These are phyloP conservation scores for Leishmania mexicana DNA, from an alignment of 208 protist species.

Conservation along the genomic window DNA sequence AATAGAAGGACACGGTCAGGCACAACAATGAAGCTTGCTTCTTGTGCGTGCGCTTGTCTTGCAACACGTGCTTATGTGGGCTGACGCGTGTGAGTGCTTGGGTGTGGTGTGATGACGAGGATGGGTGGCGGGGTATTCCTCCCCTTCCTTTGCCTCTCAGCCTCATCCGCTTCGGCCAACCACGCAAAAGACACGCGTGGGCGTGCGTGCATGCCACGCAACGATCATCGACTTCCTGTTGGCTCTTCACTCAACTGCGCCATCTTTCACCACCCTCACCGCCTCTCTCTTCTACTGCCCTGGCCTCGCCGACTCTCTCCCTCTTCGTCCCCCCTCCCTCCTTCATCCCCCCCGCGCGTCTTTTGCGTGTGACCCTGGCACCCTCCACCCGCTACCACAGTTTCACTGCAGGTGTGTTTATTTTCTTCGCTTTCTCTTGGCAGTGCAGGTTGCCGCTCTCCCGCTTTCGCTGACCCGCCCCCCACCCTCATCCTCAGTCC, in stretches of 20 bases:
- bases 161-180: background rate
- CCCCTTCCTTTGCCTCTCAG: background rate
- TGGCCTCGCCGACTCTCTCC: background rate
- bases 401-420: background rate
- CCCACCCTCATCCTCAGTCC: background rate
- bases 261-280: background rate
- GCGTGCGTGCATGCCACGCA: background rate
- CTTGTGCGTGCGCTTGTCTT: background rate
- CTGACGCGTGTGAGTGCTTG: background rate
- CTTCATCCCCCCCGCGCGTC: background rate
- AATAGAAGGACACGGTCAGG: background rate
- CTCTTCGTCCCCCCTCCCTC: background rate
- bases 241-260: background rate
- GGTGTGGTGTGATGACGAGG: background rate
- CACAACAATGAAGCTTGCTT: background rate
- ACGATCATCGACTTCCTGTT: background rate
- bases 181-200: background rate
- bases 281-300: background rate
- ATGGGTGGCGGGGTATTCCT: background rate
- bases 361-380: background rate
- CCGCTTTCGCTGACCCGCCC: background rate
- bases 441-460: background rate
- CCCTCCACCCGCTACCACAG: background rate
- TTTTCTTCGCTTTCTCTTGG: background rate
- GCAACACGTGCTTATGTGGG: background rate